phyloP scores from a whole-genome alignment of 768 basidiomycete species.

The Cystofilobasidium capitatum region DNA sequence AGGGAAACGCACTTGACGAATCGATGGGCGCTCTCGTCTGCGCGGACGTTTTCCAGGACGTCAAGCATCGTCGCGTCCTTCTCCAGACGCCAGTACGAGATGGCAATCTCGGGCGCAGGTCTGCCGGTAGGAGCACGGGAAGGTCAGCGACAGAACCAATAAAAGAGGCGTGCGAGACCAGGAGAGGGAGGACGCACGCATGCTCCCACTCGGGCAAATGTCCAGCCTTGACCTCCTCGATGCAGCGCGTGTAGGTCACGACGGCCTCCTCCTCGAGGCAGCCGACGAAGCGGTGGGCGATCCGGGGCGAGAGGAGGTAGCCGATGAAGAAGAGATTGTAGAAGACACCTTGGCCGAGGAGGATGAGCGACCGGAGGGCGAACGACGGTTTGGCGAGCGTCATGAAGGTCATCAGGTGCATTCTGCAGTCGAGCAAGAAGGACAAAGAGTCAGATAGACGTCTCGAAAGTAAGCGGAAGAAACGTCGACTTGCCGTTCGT shows the following conservation, averaged over 20 bases:
- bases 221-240: constrained; percentile 57
- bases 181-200: constrained; percentile 5
- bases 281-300: constrained; percentile 31
- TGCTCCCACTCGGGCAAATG: constrained; percentile 47
- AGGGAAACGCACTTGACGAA: constrained; percentile 73
- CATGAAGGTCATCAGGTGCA: constrained; percentile 98
- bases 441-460: neutral
- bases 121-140: neutral
- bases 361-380: constrained; percentile 69
- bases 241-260: constrained; percentile 69
- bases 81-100: neutral
- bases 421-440: constrained; percentile 41
- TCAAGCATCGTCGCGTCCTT: neutral
- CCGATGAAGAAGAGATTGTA: constrained; percentile 49
- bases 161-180: neutral
- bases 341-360: constrained; percentile 65
- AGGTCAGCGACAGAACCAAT: neutral
- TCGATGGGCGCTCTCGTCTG: constrained; percentile 86
- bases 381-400: constrained; percentile 69
- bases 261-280: constrained; percentile 82
- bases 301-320: constrained; percentile 46
- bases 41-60: constrained; percentile 52
- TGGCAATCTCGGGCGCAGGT: constrained; percentile 12
- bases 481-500: constrained; percentile 47
- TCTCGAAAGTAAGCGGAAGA: neutral